Base-by-base conservation (phyloP, 1,284 basidiomycete genomes). In the Moniliophthora roreri region DNA sequence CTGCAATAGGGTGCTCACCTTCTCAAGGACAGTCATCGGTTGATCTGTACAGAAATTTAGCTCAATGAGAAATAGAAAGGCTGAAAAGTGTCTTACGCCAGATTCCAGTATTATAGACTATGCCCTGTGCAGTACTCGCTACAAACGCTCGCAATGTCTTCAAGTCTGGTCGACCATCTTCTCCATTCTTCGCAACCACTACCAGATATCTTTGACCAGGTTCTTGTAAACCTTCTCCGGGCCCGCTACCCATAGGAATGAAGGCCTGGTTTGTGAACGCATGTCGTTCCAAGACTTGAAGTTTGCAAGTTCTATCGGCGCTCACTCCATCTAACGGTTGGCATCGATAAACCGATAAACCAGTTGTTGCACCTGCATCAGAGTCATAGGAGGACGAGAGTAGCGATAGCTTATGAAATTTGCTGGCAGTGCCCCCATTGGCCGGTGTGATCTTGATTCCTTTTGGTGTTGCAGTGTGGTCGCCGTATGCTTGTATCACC, bases 371-470 rank as follows among this genome's bases (percentile, higher is more conserved):
- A 3, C 73, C 69, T 13, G 69, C 59, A 10, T 68, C 78, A 1
- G 69, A 60, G 0, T 85, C 81, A 68, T 94, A 95, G 1, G 79
- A 82, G 4, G 84, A 78, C 16, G 73, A 69, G 34, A 92, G 70
- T 4, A 84, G 72, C 1, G 90, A 81, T 23, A 97, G 79, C 66
- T 93, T 89, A 74, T 96, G 91, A 72, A 89, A 96, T 71, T 98
- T 98, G 60, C 71, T 78, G 0, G 95, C 95, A 1, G 92, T 91
- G 36, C 90, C 93, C 62, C 84, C 87, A 70, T 98, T 98, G 13
- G 92, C 94, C 18, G 78, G 72, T 2, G 89, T 95, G 45, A 93
- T 81, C 60, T 80, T 80, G 36, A 82, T 81, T 24, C 81, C 83
- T 48, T 80, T 82, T 1, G 87, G 86, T n/a, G 77, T 80, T 10